phyloP scores from a whole-genome alignment of 768 basidiomycete genomes.

The Suillus sp. region DNA sequence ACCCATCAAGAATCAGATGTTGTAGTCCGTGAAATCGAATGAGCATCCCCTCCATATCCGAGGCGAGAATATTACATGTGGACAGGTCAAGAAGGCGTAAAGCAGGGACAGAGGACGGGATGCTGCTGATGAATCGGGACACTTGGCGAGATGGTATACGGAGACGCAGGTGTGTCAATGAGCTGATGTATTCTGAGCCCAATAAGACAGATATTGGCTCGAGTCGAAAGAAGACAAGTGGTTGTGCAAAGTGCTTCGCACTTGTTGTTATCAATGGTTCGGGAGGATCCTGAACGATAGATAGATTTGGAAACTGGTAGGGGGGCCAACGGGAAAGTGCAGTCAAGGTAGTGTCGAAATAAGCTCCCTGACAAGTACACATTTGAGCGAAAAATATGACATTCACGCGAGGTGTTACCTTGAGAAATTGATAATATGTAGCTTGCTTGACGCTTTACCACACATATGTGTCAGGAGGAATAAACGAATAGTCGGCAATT shows the following conservation, averaged over 20 bases:
- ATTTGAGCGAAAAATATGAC: conserved; percentile 1
- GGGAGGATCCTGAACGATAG: conserved; percentile 69
- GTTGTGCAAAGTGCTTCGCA: conserved; percentile 67
- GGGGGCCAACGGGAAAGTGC: conserved; percentile 67
- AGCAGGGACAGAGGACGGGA: conserved; percentile 38
- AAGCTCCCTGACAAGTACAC: conserved; percentile 58
- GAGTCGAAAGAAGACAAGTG: conserved; percentile 82
- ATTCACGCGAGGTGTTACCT: conserved; percentile 39
- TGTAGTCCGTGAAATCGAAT: conserved; percentile 51
- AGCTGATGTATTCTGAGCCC: conserved; percentile 42
- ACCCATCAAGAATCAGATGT: conserved; percentile 74
- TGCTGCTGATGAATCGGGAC: conserved; percentile 40
- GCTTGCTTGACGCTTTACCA: conserved; percentile 63
- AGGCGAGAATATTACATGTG: conserved; percentile 58
- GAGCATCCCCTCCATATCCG: conserved; percentile 57
- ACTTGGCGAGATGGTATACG: conserved; percentile 72
- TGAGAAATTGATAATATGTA: conserved; percentile 81
- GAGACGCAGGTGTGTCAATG: conserved; percentile 60
- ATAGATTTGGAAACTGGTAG: conserved; percentile 45
- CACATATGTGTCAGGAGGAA: conserved; percentile 8
- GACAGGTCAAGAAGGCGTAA: conserved; percentile 76
- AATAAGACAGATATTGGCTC: conserved; percentile 54
- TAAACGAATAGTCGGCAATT: neutral
- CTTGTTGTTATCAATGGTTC: conserved; percentile 41
- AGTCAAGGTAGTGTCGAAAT: conserved; percentile 75